Evolutionary conservation across 2,329 filamentous ascomycete species (phyloP), one percentile per base, ranked within the genome.

Genomic region (Monilinia aucupariae): DNA sequence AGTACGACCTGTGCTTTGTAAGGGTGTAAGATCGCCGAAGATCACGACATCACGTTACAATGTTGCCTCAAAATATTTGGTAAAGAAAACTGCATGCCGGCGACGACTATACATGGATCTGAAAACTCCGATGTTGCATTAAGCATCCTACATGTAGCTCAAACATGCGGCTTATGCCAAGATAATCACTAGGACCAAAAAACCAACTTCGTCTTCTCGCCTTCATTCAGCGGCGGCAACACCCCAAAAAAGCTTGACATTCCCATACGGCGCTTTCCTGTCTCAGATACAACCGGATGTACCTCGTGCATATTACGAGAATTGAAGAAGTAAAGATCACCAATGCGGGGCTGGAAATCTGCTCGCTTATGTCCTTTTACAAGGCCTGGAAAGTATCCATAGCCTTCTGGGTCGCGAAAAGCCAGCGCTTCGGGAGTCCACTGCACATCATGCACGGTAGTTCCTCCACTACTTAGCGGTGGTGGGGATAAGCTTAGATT

Each of bases 291-390:
- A 4, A 60, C 58, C 3, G 58, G 58, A n/a, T 39, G 34, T 1
- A 60, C 58, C 17, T 60, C 15, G 25, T 60, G 58, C 58, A 60
- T 60, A 41, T 60, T 60, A 13, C 58, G 58, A 39, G 58, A 51
- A 25, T 60, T 60, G 30, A 60, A 60, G 17, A 60, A 17, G 13
- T 51, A 60, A 13, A 60, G 25, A 39, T 60, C 45, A 17, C 58
- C 58, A 30, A 51, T 43, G 5, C 25, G 20, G 17, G 58, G 58
- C 12, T 60, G 45, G 13, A 50, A 60, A 30, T 60, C 45, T 22
- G 32, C 22, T 6, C 20, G 32, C 15, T 50, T 27, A 15, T 20
- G 47, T 6, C 58, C 58, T 4, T 60, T 25, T 5, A 60, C 58
- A 50, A 60, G 58, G 20, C 25, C 47, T 13, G 45, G 47, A 17